These are phyloP conservation scores for Tetrapyrgos nigripes DNA, from an alignment of 1,284 basidiomycete genomes.

Conservation along the genomic window DNA sequence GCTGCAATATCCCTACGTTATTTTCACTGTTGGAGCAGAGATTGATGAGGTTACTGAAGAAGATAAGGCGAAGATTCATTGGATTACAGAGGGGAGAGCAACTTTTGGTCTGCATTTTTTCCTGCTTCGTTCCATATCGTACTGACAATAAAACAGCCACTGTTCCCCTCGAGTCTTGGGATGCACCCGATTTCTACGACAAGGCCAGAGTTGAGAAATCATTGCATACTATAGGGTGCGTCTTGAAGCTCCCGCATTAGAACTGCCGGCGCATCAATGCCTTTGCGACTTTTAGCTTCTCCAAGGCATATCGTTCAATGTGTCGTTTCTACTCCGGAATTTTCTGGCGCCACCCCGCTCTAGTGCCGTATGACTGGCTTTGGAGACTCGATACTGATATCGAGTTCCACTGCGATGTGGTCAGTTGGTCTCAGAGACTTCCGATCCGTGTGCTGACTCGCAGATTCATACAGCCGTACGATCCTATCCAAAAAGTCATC, in stretches of 20 bases:
- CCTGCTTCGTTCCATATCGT: neutral
- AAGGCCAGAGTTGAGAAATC: conserved; percentile 27
- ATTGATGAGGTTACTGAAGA: conserved; percentile 26
- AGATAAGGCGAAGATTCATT: conserved; percentile 26
- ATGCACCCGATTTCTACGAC: conserved; percentile 27
- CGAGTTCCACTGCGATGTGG: conserved; percentile 36
- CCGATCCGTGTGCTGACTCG: neutral
- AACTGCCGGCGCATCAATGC: neutral
- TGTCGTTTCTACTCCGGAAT: conserved; percentile 37
- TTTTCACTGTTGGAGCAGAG: conserved; percentile 32
- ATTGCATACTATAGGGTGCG: conserved; percentile 28
- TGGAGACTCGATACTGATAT: conserved; percentile 38
- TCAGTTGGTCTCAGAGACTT: conserved; percentile 14
- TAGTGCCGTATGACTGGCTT: conserved; percentile 33
- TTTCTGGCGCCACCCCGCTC: conserved; percentile 34
- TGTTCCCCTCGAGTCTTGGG: conserved; percentile 27
- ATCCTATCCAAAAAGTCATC: conserved; percentile 31
- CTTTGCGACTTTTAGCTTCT: conserved; percentile 25
- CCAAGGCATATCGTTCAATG: conserved; percentile 33
- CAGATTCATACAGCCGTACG: conserved; percentile 33
- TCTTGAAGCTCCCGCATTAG: neutral
- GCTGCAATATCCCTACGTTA: conserved; percentile 34
- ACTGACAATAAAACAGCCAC: conserved; percentile 17
- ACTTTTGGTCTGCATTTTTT: conserved; percentile 26
- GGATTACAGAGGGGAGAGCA: conserved; percentile 33